Conservation (phyloP, 345 rosid species). For the Anastatica hierochuntica region DNA sequence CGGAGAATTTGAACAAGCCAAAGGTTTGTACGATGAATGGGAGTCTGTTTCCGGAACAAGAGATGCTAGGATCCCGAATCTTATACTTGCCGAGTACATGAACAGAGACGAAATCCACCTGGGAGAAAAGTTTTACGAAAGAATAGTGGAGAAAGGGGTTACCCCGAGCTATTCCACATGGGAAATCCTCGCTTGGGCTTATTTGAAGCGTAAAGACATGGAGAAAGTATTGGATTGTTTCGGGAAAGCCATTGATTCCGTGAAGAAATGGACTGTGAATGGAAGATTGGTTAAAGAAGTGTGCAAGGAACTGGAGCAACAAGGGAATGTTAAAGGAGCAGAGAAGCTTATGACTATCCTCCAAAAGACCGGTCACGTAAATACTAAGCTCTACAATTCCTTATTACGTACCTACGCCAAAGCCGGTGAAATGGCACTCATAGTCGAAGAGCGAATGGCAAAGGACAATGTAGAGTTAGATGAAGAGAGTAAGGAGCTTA, state of each 20-base stretch:
- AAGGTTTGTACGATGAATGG: conserved; percentile 66
- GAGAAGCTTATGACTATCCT: conserved; percentile 58
- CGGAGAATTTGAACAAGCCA: conserved; percentile 53
- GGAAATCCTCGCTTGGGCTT: conserved; percentile 75
- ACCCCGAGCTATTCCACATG: conserved; percentile 67
- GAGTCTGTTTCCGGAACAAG: conserved; percentile 50
- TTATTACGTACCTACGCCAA: conserved; percentile 60
- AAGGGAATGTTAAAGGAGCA: conserved; percentile 46
- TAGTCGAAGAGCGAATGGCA: conserved; percentile 63
- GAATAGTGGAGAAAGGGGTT: conserved; percentile 40
- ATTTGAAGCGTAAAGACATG: conserved; percentile 38
- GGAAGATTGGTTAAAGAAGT: conserved; percentile 36
- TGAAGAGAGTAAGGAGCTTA: conserved; percentile 56
- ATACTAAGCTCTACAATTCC: conserved; percentile 55
- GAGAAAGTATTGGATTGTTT: conserved; percentile 54
- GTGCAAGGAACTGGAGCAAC: conserved; percentile 45
- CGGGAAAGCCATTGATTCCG: conserved; percentile 52
- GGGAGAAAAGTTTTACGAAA: conserved; percentile 45
- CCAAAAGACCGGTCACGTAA: conserved; percentile 52
- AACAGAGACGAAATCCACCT: conserved; percentile 38
- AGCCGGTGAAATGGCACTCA: conserved; percentile 73
- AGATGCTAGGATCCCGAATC: conserved; percentile 56
- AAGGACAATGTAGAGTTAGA: conserved; percentile 50
- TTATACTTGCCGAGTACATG: conserved; percentile 62
- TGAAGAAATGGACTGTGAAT: conserved; percentile 63